Conservation (phyloP, 768 basidiomycete species). For the Baorangia bicolor region DNA sequence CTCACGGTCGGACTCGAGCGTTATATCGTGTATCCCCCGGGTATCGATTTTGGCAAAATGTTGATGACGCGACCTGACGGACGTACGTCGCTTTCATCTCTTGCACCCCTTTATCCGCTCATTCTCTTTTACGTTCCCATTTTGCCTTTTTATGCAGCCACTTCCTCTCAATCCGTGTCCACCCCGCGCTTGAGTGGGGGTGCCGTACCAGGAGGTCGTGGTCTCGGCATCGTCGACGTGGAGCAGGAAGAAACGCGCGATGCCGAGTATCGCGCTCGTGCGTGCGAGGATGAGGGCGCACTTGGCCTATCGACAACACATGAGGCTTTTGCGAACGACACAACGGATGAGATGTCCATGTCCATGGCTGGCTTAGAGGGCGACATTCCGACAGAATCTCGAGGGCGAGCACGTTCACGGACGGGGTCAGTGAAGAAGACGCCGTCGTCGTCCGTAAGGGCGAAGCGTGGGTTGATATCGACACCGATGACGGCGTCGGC, state of each 20-base stretch:
- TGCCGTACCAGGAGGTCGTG: conserved; percentile 31
- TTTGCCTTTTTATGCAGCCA: neutral
- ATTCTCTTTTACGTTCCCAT: neutral
- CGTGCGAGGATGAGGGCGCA: neutral
- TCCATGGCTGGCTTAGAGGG: neutral
- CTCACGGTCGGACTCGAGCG: conserved; percentile 63
- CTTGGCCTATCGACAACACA: neutral
- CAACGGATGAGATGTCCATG: conserved; percentile 1
- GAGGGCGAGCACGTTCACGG: neutral
- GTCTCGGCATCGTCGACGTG: conserved; percentile 24
- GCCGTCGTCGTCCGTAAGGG: neutral
- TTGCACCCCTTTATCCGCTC: neutral
- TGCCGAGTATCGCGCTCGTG: conserved; percentile 5
- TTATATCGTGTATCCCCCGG: conserved; percentile 67
- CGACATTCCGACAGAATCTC: neutral
- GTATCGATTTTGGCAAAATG: conserved; percentile 58
- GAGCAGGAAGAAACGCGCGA: conserved; percentile 25
- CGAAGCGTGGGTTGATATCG: neutral
- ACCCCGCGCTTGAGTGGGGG: conserved; percentile 12
- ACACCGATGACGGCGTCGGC: neutral
- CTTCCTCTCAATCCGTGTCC: conserved; percentile 7
- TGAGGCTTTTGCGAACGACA: neutral
- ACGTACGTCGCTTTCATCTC: conserved; percentile 6
- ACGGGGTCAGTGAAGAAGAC: conserved; percentile 12
- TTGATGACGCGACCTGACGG: conserved; percentile 27